Evolutionary conservation across 2,329 filamentous ascomycete genomes (phyloP).

Genomic region (Beauveria sp.): DNA sequence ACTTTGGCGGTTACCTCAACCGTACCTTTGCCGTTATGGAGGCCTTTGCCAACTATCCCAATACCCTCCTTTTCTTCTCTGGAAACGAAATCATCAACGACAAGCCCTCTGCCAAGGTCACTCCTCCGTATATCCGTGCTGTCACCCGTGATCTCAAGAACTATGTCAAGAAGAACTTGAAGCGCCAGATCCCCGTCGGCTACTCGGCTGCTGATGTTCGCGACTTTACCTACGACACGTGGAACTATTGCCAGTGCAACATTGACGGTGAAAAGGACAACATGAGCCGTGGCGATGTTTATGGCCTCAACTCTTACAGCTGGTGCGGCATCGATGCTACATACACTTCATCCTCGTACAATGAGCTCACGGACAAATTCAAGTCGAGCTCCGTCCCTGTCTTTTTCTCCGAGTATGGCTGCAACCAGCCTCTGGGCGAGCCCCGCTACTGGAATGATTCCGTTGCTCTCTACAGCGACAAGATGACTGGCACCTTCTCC

Average conservation of each 20-base stretch:
- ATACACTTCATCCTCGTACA: conserved; percentile 55
- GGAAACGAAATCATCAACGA: conserved; percentile 74
- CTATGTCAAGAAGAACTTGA: conserved; percentile 65
- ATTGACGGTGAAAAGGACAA: conserved; percentile 45
- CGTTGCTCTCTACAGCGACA: conserved; percentile 57
- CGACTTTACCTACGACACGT: conserved; percentile 63
- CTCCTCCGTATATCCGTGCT: conserved; percentile 66
- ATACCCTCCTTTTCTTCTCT: conserved; percentile 67
- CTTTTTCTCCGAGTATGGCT: conserved; percentile 78
- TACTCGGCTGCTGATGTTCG: conserved; percentile 79
- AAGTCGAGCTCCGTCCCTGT: conserved; percentile 59
- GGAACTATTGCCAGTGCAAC: conserved; percentile 67
- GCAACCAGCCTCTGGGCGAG: conserved; percentile 53
- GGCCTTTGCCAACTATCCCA: conserved; percentile 59
- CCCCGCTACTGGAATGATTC: conserved; percentile 73
- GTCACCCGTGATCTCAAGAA: conserved; percentile 74
- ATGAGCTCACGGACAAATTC: conserved; percentile 59
- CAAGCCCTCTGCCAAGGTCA: conserved; percentile 47
- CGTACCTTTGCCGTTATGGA: conserved; percentile 60
- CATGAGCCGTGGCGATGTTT: conserved; percentile 62
- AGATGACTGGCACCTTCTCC: conserved; percentile 63
- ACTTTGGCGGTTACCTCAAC: conserved; percentile 54
- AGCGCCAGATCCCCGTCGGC: conserved; percentile 65
- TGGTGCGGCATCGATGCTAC: conserved; percentile 58
- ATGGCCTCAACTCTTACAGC: conserved; percentile 67